phyloP scores from a whole-genome alignment of 164 flowering plant genomes.

The Aristolochia californica region DNA sequence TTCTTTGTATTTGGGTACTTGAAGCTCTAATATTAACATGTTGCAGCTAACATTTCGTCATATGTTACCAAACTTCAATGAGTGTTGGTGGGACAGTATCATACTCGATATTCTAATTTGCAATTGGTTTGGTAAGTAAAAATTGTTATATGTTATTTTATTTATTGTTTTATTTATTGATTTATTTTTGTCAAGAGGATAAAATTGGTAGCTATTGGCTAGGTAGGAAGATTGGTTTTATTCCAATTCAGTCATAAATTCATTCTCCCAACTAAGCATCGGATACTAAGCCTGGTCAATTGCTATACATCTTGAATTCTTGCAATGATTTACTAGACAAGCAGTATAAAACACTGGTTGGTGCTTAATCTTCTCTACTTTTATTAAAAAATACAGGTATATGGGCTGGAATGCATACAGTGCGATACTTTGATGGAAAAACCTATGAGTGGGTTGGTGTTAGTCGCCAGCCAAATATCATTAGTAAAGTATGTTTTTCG shows the following conservation, averaged over 20 bases:
- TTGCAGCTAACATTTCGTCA: slow-evolving; percentile 95
- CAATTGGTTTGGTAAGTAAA: slow-evolving; percentile 91
- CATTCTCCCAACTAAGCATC: too few species aligned
- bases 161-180: background rate
- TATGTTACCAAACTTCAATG: slow-evolving; percentile 97
- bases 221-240: too few species aligned
- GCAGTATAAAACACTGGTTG: too few species aligned
- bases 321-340: too few species aligned
- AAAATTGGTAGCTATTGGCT: too few species aligned
- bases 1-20: background rate
- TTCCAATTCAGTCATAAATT: too few species aligned
- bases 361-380: too few species aligned
- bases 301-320: too few species aligned
- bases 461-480: slow-evolving; percentile 90
- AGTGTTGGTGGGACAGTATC: slow-evolving; percentile 99
- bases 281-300: too few species aligned
- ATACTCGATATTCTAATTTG: slow-evolving; percentile 86
- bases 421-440: slow-evolving; percentile 90
- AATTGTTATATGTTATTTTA: background rate
- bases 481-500: slow-evolving; percentile 54
- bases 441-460: slow-evolving; percentile 98
- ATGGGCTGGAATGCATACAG: slow-evolving; percentile 99
- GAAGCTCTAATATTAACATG: slow-evolving; percentile 1
- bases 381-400: slow-evolving; percentile 48
- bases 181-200: too few species aligned